These are phyloP conservation scores for Serendipita sp. DNA, from an alignment of 768 basidiomycete genomes.

Conservation along the genomic window DNA sequence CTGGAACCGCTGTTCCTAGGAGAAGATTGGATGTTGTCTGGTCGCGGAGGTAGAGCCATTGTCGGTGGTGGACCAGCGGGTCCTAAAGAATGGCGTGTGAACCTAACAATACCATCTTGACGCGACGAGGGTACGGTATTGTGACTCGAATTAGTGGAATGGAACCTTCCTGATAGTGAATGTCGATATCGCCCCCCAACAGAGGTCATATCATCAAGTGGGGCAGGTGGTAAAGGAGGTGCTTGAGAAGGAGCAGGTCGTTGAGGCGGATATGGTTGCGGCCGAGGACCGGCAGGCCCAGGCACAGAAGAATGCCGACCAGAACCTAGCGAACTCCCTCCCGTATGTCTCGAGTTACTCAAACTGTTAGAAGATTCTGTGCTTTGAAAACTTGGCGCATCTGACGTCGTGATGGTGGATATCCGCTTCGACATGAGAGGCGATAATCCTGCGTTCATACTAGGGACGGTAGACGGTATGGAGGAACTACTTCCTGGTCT, in stretches of 20 bases:
- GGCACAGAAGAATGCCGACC: neutral
- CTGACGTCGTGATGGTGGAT: neutral
- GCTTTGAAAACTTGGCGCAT: neutral
- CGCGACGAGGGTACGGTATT: neutral
- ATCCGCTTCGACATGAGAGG: neutral
- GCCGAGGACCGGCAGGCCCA: slow-evolving; percentile 8
- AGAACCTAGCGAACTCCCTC: neutral
- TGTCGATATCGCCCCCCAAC: neutral
- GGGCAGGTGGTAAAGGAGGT: slow-evolving; percentile 46
- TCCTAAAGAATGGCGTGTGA: slow-evolving; percentile 40
- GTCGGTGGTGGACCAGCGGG: slow-evolving; percentile 53
- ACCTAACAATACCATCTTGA: slow-evolving; percentile 25
- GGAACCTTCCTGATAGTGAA: neutral
- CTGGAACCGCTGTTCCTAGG: slow-evolving; percentile 24
- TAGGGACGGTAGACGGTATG: neutral
- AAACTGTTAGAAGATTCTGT: neutral
- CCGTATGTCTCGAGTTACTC: neutral
- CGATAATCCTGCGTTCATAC: neutral
- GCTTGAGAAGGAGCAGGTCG: slow-evolving; percentile 57
- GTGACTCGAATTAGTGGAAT: neutral
- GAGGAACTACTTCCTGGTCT: slow-evolving; percentile 4
- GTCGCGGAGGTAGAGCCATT: slow-evolving; percentile 44
- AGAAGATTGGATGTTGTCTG: slow-evolving; percentile 21
- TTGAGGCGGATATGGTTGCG: slow-evolving; percentile 40
- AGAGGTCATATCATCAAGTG: neutral